These are phyloP conservation scores for Cadophora luteo-olivacea DNA, from an alignment of 2,329 filamentous ascomycete genomes.

Conservation along the genomic window DNA sequence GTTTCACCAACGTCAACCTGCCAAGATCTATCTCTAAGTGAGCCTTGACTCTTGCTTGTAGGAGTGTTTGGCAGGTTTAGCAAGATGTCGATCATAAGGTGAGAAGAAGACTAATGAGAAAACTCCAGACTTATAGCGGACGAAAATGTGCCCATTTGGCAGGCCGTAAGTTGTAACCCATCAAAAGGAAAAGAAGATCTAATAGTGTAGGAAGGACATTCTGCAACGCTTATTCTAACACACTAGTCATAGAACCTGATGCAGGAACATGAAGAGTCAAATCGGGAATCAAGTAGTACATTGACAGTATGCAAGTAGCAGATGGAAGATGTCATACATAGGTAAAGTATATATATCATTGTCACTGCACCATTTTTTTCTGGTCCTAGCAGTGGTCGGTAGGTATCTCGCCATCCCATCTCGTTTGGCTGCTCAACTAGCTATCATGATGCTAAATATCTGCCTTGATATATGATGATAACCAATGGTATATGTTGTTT, in stretches of 20 bases:
- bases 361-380: conserved; percentile 18
- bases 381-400: conserved; percentile 10
- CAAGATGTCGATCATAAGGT: neutral
- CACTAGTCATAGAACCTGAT: neutral
- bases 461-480: conserved; percentile 13
- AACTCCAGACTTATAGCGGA: neutral
- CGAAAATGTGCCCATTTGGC: neutral
- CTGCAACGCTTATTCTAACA: neutral
- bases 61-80: neutral
- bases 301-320: neutral
- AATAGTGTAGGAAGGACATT: neutral
- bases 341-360: conserved; percentile 15
- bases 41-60: too few species aligned
- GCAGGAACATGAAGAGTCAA: neutral
- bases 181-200: neutral
- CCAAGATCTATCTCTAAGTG: too few species aligned
- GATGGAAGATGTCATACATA: neutral
- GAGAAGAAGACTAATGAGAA: neutral
- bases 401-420: neutral
- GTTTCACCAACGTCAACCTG: too few species aligned
- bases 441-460: conserved; percentile 1
- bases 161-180: neutral
- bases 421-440: neutral
- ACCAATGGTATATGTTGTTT: conserved; percentile 19
- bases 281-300: neutral